These are phyloP conservation scores for Plectosphaerella cucumerina DNA, from an alignment of 2,329 filamentous ascomycete species.

Conservation along the genomic window DNA sequence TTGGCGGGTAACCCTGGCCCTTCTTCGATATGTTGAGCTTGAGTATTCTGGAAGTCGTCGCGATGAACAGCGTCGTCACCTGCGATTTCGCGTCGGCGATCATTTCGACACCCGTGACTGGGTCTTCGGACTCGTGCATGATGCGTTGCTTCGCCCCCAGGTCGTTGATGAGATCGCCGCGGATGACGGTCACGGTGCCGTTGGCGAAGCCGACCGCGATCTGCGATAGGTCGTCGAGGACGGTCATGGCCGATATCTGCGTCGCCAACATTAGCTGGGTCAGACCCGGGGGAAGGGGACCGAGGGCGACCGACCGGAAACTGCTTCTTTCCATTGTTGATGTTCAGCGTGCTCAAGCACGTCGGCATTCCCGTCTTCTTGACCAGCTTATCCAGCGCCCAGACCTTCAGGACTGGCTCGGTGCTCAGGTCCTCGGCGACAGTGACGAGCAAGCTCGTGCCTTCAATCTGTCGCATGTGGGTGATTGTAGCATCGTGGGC, in stretches of 20 bases:
- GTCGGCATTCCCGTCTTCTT: constrained; percentile 90
- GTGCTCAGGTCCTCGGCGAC: constrained; percentile 81
- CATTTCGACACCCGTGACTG: constrained; percentile 87
- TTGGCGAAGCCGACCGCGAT: constrained; percentile 95
- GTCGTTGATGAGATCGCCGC: constrained; percentile 93
- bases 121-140: constrained; percentile 95
- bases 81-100: constrained; percentile 44
- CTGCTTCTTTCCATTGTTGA: constrained; percentile 86
- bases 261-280: background rate
- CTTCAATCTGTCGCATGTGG: constrained; percentile 87
- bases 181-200: constrained; percentile 86
- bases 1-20: constrained; percentile 83
- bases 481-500: constrained; percentile 81
- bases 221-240: constrained; percentile 84
- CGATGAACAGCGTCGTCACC: constrained; percentile 80
- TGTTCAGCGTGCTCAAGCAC: constrained; percentile 78
- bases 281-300: too few species aligned
- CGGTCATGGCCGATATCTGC: constrained; percentile 81
- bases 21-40: constrained; percentile 83
- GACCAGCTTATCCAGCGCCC: constrained; percentile 88
- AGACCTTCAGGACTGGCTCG: constrained; percentile 92
- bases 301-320: constrained; percentile 65
- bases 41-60: constrained; percentile 82
- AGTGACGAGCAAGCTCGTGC: constrained; percentile 81
- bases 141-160: constrained; percentile 90